Conservation (phyloP, 1,284 basidiomycete species). For the Ceratobasidium sp. region DNA sequence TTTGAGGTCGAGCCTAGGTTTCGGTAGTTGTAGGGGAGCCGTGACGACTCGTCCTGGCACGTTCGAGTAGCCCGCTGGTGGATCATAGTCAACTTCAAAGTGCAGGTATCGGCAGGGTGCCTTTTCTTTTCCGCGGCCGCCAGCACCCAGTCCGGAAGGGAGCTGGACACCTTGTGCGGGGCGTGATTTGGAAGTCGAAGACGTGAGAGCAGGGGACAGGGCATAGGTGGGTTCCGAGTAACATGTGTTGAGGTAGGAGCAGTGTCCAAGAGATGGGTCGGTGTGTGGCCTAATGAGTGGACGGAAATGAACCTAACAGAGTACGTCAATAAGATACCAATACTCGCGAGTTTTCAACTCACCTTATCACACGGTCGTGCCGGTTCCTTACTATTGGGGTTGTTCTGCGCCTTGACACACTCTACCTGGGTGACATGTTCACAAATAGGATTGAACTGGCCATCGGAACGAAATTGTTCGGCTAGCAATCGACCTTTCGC, state of each 20-base stretch:
- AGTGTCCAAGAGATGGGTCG: slow-evolving; percentile 85
- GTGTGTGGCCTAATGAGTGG: slow-evolving; percentile 89
- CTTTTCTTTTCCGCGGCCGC: slow-evolving; percentile 84
- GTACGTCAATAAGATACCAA: slow-evolving; percentile 33
- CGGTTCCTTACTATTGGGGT: slow-evolving; percentile 7
- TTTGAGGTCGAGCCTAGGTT: slow-evolving; percentile 51
- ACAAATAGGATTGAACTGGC: slow-evolving; percentile 83
- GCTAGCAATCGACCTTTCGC: slow-evolving; percentile 79
- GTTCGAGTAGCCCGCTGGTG: slow-evolving; percentile 18
- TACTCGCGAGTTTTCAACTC: neutral
- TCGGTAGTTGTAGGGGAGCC: neutral
- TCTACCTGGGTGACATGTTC: slow-evolving; percentile 80
- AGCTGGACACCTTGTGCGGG: slow-evolving; percentile 57
- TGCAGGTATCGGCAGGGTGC: slow-evolving; percentile 86
- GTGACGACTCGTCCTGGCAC: slow-evolving; percentile 19
- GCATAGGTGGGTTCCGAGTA: slow-evolving; percentile 87
- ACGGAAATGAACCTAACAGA: slow-evolving; percentile 69
- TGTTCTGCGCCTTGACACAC: slow-evolving; percentile 61
- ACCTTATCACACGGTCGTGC: slow-evolving; percentile 64
- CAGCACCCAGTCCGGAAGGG: slow-evolving; percentile 79
- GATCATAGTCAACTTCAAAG: slow-evolving; percentile 84
- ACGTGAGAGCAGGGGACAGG: slow-evolving; percentile 71
- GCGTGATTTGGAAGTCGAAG: slow-evolving; percentile 56
- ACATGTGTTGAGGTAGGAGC: slow-evolving; percentile 94
- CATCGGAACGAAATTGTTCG: slow-evolving; percentile 67